phyloP scores from a whole-genome alignment of 139 green algal genomes.

The Picochlorum sp. region DNA sequence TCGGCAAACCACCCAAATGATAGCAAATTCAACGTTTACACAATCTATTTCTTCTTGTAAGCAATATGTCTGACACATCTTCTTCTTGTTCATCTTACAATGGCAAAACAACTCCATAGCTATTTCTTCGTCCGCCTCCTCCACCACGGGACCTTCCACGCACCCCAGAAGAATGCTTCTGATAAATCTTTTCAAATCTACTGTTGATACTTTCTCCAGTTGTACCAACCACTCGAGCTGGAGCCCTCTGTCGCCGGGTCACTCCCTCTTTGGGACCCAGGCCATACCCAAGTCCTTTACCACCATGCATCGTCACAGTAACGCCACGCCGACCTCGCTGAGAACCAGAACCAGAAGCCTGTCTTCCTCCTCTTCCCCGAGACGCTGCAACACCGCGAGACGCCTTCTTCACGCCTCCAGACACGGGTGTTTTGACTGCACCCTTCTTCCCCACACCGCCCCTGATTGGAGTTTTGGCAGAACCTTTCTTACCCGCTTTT shows the following conservation, averaged over 20 bases:
- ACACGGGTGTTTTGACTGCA: background rate
- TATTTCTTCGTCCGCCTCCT: background rate
- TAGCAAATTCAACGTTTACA: too few relatives aligned
- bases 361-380: background rate
- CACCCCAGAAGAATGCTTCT: background rate
- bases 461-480: too few relatives aligned
- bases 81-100: background rate
- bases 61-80: too few relatives aligned
- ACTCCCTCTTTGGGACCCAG: background rate
- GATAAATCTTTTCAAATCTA: slow-evolving; percentile 3
- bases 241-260: background rate
- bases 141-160: too few relatives aligned
- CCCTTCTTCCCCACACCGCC: too few relatives aligned
- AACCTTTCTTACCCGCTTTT: too few relatives aligned
- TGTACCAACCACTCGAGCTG: background rate
- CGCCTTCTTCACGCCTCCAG: background rate
- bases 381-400: background rate
- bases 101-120: background rate
- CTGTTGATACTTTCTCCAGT: slow-evolving; percentile 1
- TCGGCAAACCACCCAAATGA: background rate
- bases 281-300: background rate
- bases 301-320: slow-evolving; percentile 1
- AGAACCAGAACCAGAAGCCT: slow-evolving; percentile 1
- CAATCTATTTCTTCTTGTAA: too few relatives aligned
- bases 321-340: background rate